Evolutionary conservation across 192 early-diverging fungal species (phyloP).

Genomic region (Diversispora eburnea): DNA sequence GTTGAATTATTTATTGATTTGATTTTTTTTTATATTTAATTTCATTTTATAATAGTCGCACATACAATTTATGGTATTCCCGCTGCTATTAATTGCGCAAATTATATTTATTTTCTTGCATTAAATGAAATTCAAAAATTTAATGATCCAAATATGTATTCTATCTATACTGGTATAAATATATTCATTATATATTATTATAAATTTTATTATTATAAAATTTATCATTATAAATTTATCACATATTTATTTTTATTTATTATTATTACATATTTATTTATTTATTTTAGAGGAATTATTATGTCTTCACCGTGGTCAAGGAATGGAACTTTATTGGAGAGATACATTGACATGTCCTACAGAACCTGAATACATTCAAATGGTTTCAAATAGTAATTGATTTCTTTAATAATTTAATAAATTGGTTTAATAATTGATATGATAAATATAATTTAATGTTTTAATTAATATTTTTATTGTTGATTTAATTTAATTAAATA

Average conservation of each 20-base stretch:
- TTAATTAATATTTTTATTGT: neutral
- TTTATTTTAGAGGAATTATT: conserved; percentile 73
- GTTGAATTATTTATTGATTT: neutral
- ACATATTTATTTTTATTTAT: conserved; percentile 7
- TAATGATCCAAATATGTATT: conserved; percentile 62
- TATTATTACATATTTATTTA: conserved; percentile 12
- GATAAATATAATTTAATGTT: neutral
- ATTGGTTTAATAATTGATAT: neutral
- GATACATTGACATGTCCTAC: conserved; percentile 87
- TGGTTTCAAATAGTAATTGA: conserved; percentile 86
- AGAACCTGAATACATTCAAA: conserved; percentile 89
- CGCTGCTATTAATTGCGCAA: conserved; percentile 92
- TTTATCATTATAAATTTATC: neutral
- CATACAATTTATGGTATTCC: conserved; percentile 95
- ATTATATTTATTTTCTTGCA: conserved; percentile 96
- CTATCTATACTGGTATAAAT: conserved; percentile 71
- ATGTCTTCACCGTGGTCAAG: conserved; percentile 92
- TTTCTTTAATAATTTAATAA: too few relatives aligned
- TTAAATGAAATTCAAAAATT: conserved; percentile 71
- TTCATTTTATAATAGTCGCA: conserved; percentile 53
- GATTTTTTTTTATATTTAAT: too few relatives aligned
- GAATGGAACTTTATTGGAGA: conserved; percentile 96
- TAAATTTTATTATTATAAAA: neutral
- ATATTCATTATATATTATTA: neutral
- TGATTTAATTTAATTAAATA: too few relatives aligned